Percentiles rank a stretch among this genome's conserved stretches.
Conservation (phyloP, 805 yeast species). For the Pichia insulana region DNA sequence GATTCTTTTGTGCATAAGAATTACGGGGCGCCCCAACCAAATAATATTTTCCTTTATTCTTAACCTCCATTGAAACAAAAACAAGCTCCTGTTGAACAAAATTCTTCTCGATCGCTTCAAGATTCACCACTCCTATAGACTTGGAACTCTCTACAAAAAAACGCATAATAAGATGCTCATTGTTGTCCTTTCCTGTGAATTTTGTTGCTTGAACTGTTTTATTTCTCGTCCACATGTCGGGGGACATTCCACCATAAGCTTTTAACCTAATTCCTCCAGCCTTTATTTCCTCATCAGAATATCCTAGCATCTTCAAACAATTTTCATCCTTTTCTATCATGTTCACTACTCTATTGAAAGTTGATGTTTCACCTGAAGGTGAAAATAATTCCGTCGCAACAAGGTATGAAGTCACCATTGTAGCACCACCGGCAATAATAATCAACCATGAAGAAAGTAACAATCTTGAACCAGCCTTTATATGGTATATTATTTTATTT, state of each 20-base stretch:
- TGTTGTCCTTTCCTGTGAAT: constrained; percentile 58
- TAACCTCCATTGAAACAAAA: constrained; percentile 68
- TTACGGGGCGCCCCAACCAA: constrained; percentile 52
- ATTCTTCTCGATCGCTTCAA: constrained; percentile 70
- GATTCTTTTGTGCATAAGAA: constrained; percentile 17
- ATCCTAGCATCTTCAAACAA: constrained; percentile 48
- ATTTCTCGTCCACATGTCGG: constrained; percentile 79
- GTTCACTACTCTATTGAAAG: constrained; percentile 79
- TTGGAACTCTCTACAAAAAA: constrained; percentile 73
- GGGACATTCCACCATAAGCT: constrained; percentile 69
- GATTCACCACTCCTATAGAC: constrained; percentile 59
- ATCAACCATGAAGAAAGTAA: constrained; percentile 54
- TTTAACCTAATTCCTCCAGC: constrained; percentile 45
- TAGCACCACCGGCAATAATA: constrained; percentile 59
- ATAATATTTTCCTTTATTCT: constrained; percentile 60
- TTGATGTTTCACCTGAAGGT: constrained; percentile 86
- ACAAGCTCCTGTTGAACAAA: constrained; percentile 61
- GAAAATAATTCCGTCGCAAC: constrained; percentile 72
- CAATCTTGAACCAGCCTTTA: constrained; percentile 53
- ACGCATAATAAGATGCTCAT: constrained; percentile 74
- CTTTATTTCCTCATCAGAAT: constrained; percentile 32
- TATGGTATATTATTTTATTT: constrained; percentile 34
- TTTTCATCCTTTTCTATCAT: constrained; percentile 59
- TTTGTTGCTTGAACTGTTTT: constrained; percentile 73
- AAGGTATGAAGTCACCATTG: constrained; percentile 61